phyloP scores from a whole-genome alignment of 2,329 filamentous ascomycete genomes.

The Trichoderma asperellum region DNA sequence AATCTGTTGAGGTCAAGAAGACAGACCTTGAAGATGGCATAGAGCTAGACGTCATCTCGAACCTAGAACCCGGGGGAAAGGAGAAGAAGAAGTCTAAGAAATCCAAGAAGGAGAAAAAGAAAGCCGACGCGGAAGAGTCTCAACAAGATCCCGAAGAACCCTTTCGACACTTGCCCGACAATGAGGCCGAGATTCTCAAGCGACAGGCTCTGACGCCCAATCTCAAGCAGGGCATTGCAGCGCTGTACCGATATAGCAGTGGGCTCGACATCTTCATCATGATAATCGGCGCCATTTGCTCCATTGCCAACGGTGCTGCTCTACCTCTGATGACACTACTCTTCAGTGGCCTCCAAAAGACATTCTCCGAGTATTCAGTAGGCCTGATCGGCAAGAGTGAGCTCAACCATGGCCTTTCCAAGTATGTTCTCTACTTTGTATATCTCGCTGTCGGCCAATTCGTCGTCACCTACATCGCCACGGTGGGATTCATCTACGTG shows the following conservation, averaged over 20 bases:
- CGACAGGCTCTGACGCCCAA: constrained; percentile 68
- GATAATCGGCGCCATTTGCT: constrained; percentile 61
- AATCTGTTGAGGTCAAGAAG: neutral
- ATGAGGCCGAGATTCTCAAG: constrained; percentile 70
- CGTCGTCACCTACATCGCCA: constrained; percentile 74
- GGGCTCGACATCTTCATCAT: constrained; percentile 67
- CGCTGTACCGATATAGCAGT: constrained; percentile 72
- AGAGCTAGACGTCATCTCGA: neutral
- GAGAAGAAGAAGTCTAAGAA: constrained; percentile 24
- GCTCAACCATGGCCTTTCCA: constrained; percentile 64
- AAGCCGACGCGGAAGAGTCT: constrained; percentile 21
- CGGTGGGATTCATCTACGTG: constrained; percentile 87
- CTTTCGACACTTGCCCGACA: constrained; percentile 63
- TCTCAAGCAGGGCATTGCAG: constrained; percentile 65
- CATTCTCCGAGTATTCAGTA: constrained; percentile 61
- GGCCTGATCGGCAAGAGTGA: constrained; percentile 51
- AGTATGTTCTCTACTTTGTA: constrained; percentile 78
- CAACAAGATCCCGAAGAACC: constrained; percentile 53
- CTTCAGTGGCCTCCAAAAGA: constrained; percentile 75
- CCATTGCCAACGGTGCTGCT: constrained; percentile 74
- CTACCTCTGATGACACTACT: constrained; percentile 81
- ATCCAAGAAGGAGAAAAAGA: constrained; percentile 25
- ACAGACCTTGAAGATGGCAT: neutral
- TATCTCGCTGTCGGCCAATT: constrained; percentile 85
- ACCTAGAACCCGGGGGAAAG: neutral